A percentile compares a stretch with the other conserved stretches of the same genome.
Evolutionary conservation across 1,284 basidiomycete genomes (phyloP).

Genomic region (Microbotryomycetes sp.): DNA sequence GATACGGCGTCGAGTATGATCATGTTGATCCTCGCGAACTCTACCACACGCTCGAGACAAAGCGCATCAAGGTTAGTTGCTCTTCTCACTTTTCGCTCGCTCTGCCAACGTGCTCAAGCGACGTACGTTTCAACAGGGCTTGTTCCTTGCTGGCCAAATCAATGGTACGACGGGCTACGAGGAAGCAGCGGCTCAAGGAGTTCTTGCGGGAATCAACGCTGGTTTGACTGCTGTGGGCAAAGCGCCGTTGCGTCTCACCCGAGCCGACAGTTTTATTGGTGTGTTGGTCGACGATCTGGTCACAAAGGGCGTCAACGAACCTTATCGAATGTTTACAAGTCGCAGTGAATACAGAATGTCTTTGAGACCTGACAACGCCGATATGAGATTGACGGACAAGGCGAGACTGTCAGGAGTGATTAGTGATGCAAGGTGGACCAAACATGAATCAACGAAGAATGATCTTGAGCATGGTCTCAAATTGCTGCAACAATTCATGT

Average conservation of each 20-base stretch:
- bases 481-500: conserved; percentile 47
- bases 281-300: conserved; percentile 88
- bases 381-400: conserved; percentile 67
- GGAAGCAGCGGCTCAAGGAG: conserved; percentile 81
- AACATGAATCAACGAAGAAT: conserved; percentile 49
- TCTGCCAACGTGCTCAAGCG: neutral
- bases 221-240: conserved; percentile 58
- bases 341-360: conserved; percentile 83
- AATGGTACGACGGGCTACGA: conserved; percentile 90
- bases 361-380: conserved; percentile 80
- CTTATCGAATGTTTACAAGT: conserved; percentile 89
- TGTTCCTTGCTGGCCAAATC: conserved; percentile 82
- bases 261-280: conserved; percentile 75
- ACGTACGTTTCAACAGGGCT: conserved; percentile 50
- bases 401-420: conserved; percentile 55
- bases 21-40: conserved; percentile 82
- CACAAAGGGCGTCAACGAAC: conserved; percentile 79
- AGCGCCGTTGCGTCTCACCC: conserved; percentile 59
- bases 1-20: conserved; percentile 90
- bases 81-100: neutral
- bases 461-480: conserved; percentile 53
- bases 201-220: conserved; percentile 78
- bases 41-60: conserved; percentile 70
- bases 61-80: conserved; percentile 56
- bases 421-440: conserved; percentile 57